Base-by-base conservation (phyloP, 179 eudicot genomes). In the Actinidia arguta region DNA sequence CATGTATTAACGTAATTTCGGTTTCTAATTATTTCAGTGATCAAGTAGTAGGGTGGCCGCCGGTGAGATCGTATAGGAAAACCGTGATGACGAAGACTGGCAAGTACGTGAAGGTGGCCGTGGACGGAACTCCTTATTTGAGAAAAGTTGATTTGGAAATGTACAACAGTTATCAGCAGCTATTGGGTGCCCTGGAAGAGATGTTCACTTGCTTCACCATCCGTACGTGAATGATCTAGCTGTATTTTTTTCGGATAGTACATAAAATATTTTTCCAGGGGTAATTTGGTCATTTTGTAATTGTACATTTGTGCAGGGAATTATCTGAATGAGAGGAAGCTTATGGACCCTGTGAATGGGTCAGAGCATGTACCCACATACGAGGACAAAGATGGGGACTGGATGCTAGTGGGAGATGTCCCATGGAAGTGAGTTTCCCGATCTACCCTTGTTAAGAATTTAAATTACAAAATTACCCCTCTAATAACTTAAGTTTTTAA, bases 381-480 rank as follows among this genome's bases (percentile, higher is more conserved):
- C 74, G 97, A 95, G 83, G 98, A 95, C 67, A 93, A 91, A 78
- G 98, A 95, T 83, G 98, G 98, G 1, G 98, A 95, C 55, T 95
- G 98, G 98, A 95, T 95, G 98, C 87, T 95, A 83, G 93, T 94
- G 79, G 98, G 97, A 36, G 98, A 95, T 86, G 92, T 91, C 68
- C 98, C 98, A 24, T 94, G 98, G 98, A 88, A 91, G 98, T 95
- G 86, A 85, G 94, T 87, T 77, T 59, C 47, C 76, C 13, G 12
- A 58, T 8, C 47, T 52, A 36, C 51, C 16, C 80, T 39, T 70
- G n/a, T n/a, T n/a, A n/a, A n/a, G n/a, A n/a, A n/a, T n/a, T n/a
- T n/a, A n/a, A n/a, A n/a, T n/a, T n/a, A n/a, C n/a, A n/a, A n/a
- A n/a, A n/a, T n/a, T n/a, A n/a, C n/a, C n/a, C n/a, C n/a, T n/a